phyloP scores from a whole-genome alignment of 257 asterid species.

The Lycium barbarum region DNA sequence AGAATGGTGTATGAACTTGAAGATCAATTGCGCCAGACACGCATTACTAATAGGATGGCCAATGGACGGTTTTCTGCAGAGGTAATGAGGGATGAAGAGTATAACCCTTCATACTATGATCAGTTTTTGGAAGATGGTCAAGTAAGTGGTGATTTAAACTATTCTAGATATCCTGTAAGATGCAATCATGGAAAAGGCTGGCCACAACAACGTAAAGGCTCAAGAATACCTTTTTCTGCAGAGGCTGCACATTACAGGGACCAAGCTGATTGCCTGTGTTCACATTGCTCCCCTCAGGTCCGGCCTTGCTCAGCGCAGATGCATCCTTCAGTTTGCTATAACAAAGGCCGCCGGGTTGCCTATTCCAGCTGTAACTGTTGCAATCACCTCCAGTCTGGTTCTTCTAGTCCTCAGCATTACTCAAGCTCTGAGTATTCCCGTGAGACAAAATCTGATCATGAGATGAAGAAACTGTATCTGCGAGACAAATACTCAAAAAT shows the following conservation, averaged over 20 bases:
- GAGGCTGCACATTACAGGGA: conserved; percentile 57
- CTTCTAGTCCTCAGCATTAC: conserved; percentile 60
- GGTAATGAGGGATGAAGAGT: conserved; percentile 34
- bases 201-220: conserved; percentile 41
- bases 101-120: conserved; percentile 37
- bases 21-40: conserved; percentile 69
- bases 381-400: conserved; percentile 42
- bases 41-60: conserved; percentile 40
- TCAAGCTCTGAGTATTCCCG: conserved; percentile 53
- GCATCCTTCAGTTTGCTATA: conserved; percentile 46
- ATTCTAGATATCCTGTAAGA: conserved; percentile 39
- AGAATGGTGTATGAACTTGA: conserved; percentile 75
- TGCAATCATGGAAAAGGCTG: conserved; percentile 36
- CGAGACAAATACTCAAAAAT: conserved; percentile 54
- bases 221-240: conserved; percentile 66
- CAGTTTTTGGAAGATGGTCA: conserved; percentile 46
- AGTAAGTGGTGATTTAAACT: conserved; percentile 42
- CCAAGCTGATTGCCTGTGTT: conserved; percentile 58
- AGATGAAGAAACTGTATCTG: conserved; percentile 41
- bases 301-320: conserved; percentile 60
- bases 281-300: conserved; percentile 54
- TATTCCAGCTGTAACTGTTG: conserved; percentile 34
- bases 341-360: conserved; percentile 33
- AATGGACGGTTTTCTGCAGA: conserved; percentile 38
- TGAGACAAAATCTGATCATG: conserved; percentile 49